Conservation (phyloP, 2,329 filamentous ascomycete genomes). For the Colletotrichum sp. region DNA sequence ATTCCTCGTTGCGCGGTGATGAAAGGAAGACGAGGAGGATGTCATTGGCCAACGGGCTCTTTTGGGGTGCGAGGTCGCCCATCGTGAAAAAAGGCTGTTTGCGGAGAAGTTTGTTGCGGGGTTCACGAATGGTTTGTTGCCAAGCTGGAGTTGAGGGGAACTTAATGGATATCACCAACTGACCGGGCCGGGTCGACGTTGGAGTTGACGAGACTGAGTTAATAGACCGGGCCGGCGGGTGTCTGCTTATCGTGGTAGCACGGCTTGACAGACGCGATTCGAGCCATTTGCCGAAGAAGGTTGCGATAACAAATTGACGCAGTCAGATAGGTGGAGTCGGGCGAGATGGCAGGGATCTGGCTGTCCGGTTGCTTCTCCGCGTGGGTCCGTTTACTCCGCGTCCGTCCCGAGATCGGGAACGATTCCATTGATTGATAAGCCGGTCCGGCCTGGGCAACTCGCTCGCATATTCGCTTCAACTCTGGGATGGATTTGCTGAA, state of each 20-base stretch:
- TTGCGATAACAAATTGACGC: not conserved
- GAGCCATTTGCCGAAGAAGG: not conserved
- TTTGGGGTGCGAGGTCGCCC: not conserved
- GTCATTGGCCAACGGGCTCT: conserved; percentile 35
- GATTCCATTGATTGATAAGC: not conserved
- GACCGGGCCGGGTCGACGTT: not conserved
- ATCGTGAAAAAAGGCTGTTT: not conserved
- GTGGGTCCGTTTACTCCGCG: not conserved
- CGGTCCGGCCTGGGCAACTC: not conserved
- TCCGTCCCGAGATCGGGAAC: not conserved
- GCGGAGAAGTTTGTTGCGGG: not conserved
- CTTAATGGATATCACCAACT: not conserved
- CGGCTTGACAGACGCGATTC: not conserved
- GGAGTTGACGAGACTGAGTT: not conserved
- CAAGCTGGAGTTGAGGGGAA: not conserved
- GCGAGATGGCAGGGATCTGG: not conserved
- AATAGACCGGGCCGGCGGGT: not conserved
- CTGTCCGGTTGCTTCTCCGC: not conserved
- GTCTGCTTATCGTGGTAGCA: not conserved
- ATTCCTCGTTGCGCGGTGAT: conserved; percentile 32
- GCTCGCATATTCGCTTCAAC: not conserved
- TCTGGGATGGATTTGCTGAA: not conserved
- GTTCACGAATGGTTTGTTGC: not conserved
- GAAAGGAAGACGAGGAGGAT: conserved; percentile 44
- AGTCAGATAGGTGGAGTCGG: not conserved